Conservation (phyloP, 352 stramenopile genomes). For the Phytophthora megakarya region DNA sequence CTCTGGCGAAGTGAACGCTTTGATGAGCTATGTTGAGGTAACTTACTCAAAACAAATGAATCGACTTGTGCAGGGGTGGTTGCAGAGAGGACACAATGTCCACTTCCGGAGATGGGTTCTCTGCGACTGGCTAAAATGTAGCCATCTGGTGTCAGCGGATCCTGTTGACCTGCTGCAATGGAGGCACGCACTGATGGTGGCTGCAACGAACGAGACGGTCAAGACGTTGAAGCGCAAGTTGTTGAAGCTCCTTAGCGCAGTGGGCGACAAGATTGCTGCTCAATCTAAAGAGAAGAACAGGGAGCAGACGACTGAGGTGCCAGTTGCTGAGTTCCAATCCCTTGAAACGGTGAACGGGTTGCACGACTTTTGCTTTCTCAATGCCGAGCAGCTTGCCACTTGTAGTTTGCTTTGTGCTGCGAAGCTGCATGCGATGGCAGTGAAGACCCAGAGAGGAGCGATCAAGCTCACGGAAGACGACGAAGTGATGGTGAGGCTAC, state of each 20-base stretch:
- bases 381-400: constrained; percentile 38
- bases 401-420: constrained; percentile 48
- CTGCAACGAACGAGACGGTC: constrained; percentile 38
- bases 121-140: constrained; percentile 31
- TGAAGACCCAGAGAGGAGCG: constrained; percentile 15
- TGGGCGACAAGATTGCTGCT: constrained; percentile 9
- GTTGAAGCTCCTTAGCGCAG: constrained; percentile 31
- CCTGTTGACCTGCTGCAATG: constrained; percentile 27
- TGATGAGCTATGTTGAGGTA: constrained; percentile 41
- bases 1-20: constrained; percentile 27
- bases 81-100: constrained; percentile 21
- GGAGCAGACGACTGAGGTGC: not conserved
- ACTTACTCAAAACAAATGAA: constrained; percentile 33
- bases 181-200: constrained; percentile 42
- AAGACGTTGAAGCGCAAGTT: constrained; percentile 30
- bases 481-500: constrained; percentile 37
- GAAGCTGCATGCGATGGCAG: constrained; percentile 43
- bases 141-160: constrained; percentile 23
- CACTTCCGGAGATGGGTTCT: constrained; percentile 49
- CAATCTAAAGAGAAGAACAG: constrained; percentile 4
- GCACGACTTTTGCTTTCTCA: constrained; percentile 48
- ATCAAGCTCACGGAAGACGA: constrained; percentile 27
- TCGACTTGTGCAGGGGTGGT: constrained; percentile 35
- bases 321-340: not conserved
- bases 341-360: constrained; percentile 37